Evolutionary conservation across 2,329 filamentous ascomycete species (phyloP), one percentile per base, ranked within the genome.

Genomic region (Nectriaceae sp.): DNA sequence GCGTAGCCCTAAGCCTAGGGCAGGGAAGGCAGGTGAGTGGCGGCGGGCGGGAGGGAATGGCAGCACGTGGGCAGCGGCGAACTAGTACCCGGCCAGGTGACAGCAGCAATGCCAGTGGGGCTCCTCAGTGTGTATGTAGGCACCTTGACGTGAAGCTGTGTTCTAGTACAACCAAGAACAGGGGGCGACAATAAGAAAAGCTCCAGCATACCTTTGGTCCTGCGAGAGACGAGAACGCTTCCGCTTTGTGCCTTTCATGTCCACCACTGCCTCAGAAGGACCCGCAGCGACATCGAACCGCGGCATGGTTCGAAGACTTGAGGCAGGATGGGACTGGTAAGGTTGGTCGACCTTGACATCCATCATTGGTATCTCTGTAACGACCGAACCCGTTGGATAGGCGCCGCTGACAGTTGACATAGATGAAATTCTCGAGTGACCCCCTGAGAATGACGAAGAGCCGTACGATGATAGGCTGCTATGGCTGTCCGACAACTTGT

Each of bases 381-480:
- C 53, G 5, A 68, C 61, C 10, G 65, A 57, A 13, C 61, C 63
- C 35, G 70, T 58, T 11, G 66, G 61, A 47, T 71, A 68, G 6
- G 68, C 62, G 10, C 73, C 73, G 42, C 74, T 73, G 19, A 77
- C 68, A 0, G 77, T 81, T 2, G 79, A 81, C 37, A 75, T 68
- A 1, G 79, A 82, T 2, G 79, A 81, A 42, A 79, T 70, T 31
- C 78, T 70, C 2, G 79, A 82, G 57, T 82, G 77, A 1, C 70
- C 68, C 13, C 67, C 65, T 2, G 76, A 78, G 37, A 68, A 68
- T 1, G 69, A 72, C 3, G 77, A 74, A 3, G 76, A 75, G 16
- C 71, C 70, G 57, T 75, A 75, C 2, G 75, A 78, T 3, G 77
- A 77, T 15, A 79, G 62, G 46, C 75, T 82, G 68, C 77, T 78